phyloP scores from a whole-genome alignment of 768 basidiomycete species.

The Podaxis sp. region DNA sequence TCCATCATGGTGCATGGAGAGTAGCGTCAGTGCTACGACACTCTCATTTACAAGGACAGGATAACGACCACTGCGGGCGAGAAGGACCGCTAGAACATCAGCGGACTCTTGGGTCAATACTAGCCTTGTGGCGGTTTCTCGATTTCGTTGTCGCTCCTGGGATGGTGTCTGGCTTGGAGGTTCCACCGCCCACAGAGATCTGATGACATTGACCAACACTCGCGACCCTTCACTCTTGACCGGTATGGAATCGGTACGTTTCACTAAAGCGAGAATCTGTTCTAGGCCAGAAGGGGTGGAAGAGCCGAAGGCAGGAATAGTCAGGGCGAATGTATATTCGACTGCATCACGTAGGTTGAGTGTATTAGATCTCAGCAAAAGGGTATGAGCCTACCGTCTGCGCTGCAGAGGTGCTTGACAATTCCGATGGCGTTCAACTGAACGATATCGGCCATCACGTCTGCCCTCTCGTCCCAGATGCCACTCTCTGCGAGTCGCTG shows the following conservation, averaged over 20 bases:
- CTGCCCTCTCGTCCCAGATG: constrained; percentile 69
- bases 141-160: constrained; percentile 44
- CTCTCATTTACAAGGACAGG: constrained; percentile 89
- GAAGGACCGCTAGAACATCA: constrained; percentile 63
- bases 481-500: constrained; percentile 58
- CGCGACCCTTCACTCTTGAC: constrained; percentile 90
- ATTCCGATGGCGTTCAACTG: constrained; percentile 88
- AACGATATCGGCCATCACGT: constrained; percentile 79
- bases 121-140: constrained; percentile 49
- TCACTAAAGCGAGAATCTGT: constrained; percentile 71
- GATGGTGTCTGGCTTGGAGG: constrained; percentile 18
- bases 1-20: constrained; percentile 64
- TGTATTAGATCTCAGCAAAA: not conserved
- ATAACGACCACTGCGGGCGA: constrained; percentile 76
- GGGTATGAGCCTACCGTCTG: constrained; percentile 51
- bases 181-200: constrained; percentile 58
- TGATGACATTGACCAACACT: constrained; percentile 81
- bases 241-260: constrained; percentile 77
- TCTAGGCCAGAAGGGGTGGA: constrained; percentile 46
- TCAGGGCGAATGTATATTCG: constrained; percentile 48
- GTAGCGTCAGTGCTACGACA: constrained; percentile 75
- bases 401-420: constrained; percentile 84
- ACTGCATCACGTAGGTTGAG: constrained; percentile 24
- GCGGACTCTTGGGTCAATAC: constrained; percentile 55
- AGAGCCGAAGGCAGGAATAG: constrained; percentile 39